phyloP scores from a whole-genome alignment of 208 protist genomes.

The Trypanosoma rangeli region DNA sequence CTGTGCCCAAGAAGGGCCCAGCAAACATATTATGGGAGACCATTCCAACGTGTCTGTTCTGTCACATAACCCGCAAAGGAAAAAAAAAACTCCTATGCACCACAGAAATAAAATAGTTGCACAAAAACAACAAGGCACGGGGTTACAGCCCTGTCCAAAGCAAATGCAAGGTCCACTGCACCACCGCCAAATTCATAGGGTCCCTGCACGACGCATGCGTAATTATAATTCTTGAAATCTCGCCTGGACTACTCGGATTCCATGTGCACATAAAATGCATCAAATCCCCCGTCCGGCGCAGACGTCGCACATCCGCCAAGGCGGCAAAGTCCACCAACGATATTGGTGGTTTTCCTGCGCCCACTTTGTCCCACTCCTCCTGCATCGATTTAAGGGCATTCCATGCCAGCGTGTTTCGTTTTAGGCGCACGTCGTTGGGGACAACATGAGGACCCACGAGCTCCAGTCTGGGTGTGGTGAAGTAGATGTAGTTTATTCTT shows the following conservation, averaged over 20 bases:
- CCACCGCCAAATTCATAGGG: constrained; percentile 18
- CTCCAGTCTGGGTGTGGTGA: constrained; percentile 24
- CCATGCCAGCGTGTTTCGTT: constrained; percentile 13
- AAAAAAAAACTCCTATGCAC: not conserved
- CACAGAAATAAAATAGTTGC: not conserved
- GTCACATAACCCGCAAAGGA: not conserved
- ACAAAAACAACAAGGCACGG: not conserved
- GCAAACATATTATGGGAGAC: too few species aligned
- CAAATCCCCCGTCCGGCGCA: constrained; percentile 13
- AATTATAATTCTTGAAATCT: constrained; percentile 7
- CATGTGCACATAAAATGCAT: constrained; percentile 39
- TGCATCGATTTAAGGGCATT: not conserved
- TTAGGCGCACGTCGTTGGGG: constrained; percentile 13
- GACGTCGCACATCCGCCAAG: constrained; percentile 13
- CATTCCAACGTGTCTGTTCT: not conserved
- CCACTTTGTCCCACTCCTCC: not conserved
- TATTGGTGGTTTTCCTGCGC: not conserved
- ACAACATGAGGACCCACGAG: not conserved
- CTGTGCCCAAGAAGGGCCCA: too few species aligned
- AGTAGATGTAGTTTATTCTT: constrained; percentile 1
- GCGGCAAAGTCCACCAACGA: constrained; percentile 31
- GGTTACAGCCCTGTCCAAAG: constrained; percentile 3
- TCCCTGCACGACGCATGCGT: constrained; percentile 11
- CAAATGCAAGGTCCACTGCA: constrained; percentile 22
- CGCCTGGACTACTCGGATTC: constrained; percentile 1